A percentile compares a stretch with the other conserved stretches of the same genome.
Conservation (phyloP, 345 rosid species). For the Salix viminalis region DNA sequence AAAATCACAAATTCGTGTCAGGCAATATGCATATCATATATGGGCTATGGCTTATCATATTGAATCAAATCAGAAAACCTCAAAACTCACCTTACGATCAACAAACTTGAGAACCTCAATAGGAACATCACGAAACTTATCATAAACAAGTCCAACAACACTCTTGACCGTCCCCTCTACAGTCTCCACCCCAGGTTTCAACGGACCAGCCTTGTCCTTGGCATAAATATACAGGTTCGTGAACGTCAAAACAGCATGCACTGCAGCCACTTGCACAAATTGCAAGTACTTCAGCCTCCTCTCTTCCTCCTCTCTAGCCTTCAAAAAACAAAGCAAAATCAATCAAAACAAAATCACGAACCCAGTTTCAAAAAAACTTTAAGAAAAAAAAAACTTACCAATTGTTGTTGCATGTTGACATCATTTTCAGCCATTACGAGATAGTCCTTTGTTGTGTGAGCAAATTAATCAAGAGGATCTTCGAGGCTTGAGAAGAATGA, state of each 20-base stretch:
- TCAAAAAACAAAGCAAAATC: background rate
- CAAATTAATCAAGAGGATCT: background rate
- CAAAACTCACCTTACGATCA: conserved; percentile 61
- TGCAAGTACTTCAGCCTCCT: conserved; percentile 67
- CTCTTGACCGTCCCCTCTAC: conserved; percentile 76
- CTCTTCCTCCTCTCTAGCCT: conserved; percentile 24
- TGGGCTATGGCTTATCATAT: background rate
- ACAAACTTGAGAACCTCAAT: conserved; percentile 60
- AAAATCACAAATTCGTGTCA: no score
- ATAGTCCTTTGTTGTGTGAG: background rate
- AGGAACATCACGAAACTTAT: conserved; percentile 64
- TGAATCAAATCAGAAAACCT: background rate
- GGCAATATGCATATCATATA: no score
- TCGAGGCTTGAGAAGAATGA: background rate
- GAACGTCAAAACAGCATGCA: conserved; percentile 53
- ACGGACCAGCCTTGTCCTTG: conserved; percentile 74
- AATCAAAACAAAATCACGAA: background rate
- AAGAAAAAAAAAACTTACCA: conserved; percentile 4
- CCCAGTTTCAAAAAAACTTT: background rate
- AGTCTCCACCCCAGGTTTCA: conserved; percentile 78
- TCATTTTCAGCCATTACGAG: conserved; percentile 26
- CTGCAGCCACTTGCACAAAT: conserved; percentile 70
- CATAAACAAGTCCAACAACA: conserved; percentile 69
- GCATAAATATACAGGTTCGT: conserved; percentile 55
- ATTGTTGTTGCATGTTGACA: conserved; percentile 11